phyloP scores from a whole-genome alignment of 2,329 filamentous ascomycete genomes.

The Celoporthe dispersa region DNA sequence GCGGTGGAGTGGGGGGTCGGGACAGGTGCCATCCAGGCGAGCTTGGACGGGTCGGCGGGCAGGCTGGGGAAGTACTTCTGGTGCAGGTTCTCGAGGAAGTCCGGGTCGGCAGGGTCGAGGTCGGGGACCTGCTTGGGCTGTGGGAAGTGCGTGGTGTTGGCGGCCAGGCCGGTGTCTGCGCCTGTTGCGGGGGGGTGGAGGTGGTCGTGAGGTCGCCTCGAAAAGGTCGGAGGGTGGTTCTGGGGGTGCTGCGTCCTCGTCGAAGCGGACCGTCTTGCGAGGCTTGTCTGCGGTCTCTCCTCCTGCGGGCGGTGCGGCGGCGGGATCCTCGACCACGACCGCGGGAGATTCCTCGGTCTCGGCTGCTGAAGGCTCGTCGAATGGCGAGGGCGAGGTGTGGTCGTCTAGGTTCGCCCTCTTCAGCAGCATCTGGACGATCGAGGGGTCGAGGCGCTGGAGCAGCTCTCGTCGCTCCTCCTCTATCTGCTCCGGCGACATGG shows the following conservation, averaged over 20 bases:
- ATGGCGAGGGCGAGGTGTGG: constrained; percentile 46
- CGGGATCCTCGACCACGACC: constrained; percentile 43
- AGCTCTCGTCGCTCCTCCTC: constrained; percentile 79
- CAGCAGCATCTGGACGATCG: constrained; percentile 76
- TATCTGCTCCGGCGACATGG: constrained; percentile 84
- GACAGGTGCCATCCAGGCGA: constrained; percentile 82
- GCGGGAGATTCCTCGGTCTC: constrained; percentile 34
- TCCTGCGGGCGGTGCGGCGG: constrained; percentile 29
- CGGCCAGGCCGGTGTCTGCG: constrained; percentile 37
- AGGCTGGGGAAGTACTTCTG: constrained; percentile 92
- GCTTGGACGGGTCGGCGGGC: constrained; percentile 77
- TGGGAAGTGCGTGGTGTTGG: constrained; percentile 65
- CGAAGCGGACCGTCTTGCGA: constrained; percentile 42
- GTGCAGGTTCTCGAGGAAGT: constrained; percentile 85
- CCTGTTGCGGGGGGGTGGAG: constrained; percentile 22
- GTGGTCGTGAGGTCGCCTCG: constrained; percentile 25
- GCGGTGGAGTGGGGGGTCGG: constrained; percentile 64
- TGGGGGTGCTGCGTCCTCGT: constrained; percentile 49
- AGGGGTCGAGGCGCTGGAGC: constrained; percentile 75
- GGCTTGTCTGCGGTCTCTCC: constrained; percentile 29
- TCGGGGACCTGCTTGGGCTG: constrained; percentile 61
- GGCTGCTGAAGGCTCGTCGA: constrained; percentile 39
- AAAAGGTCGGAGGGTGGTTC: constrained; percentile 49
- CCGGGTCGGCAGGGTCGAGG: constrained; percentile 80
- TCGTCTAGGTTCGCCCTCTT: constrained; percentile 78